Evolutionary conservation across 2,329 filamentous ascomycete species (phyloP).

Genomic region (Beauveria australis): DNA sequence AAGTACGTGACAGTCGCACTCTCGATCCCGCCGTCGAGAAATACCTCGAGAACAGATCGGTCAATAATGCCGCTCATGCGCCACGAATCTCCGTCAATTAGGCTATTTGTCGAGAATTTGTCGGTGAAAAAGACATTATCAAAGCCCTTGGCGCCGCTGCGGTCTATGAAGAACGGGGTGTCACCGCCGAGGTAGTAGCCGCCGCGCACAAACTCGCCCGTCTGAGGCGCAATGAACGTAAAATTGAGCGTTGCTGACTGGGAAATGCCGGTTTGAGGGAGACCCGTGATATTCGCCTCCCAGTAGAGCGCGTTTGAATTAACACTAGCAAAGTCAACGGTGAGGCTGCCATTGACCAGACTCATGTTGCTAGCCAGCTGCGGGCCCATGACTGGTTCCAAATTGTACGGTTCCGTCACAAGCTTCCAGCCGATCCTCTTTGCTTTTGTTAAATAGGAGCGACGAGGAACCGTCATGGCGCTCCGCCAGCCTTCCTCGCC

Average conservation of each 20-base stretch:
- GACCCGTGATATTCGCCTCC: constrained; percentile 41
- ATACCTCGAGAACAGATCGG: constrained; percentile 27
- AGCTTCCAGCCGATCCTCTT: constrained; percentile 43
- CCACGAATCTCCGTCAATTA: constrained; percentile 17
- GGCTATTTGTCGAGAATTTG: constrained; percentile 19
- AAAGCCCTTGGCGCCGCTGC: constrained; percentile 20
- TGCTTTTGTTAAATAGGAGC: constrained; percentile 42
- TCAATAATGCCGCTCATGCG: constrained; percentile 26
- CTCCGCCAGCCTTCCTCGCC: constrained; percentile 24
- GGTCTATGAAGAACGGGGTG: constrained; percentile 21
- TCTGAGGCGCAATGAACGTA: constrained; percentile 17
- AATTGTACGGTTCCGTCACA: constrained; percentile 40
- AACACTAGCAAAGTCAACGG: constrained; percentile 42
- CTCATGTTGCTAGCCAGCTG: constrained; percentile 34
- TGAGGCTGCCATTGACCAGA: constrained; percentile 39
- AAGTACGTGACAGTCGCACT: constrained; percentile 25
- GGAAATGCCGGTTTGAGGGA: constrained; percentile 15
- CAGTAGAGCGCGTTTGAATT: constrained; percentile 45
- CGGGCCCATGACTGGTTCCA: constrained; percentile 36
- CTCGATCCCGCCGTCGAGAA: constrained; percentile 26
- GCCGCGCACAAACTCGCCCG: constrained; percentile 20
- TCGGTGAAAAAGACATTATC: constrained; percentile 26
- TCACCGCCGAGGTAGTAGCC: constrained; percentile 22
- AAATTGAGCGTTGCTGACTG: constrained; percentile 22
- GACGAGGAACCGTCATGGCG: constrained; percentile 32